Evolutionary conservation across 2,329 filamentous ascomycete genomes (phyloP), one percentile per base, ranked within the genome.

Genomic region (Didymella arachidicola): DNA sequence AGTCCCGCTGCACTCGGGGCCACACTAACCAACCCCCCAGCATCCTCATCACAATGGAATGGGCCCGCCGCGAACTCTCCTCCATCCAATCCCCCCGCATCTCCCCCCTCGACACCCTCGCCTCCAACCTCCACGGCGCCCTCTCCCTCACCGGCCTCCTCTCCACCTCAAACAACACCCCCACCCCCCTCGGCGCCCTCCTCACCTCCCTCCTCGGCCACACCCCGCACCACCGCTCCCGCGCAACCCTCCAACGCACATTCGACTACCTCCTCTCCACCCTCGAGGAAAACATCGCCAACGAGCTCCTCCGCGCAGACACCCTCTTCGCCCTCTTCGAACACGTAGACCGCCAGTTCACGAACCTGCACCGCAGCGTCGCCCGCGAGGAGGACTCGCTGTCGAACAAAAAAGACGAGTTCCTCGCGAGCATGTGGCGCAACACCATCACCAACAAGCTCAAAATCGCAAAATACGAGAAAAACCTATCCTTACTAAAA

Each of bases 41-140:
- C 60, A 96, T 97, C 66, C 84, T 98, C 34, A 89, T 95, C 60
- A 92, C 96, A 50, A 97, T 98, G 93, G 92, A 97, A 73, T 97
- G 94, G 94, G 91, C 92, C 14, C 90, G 90, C 72, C 88, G 93
- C 64, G 93, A 97, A 76, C 86, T 98, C 14, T 83, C 87, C 60
- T 83, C 64, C 45, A 73, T 75, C 42, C 71, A 76, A 46, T 69
- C 62, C 18, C 71, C 70, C 38, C 71, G 68, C 19, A 55, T 85
- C 1, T 86, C 84, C 42, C 84, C 87, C 2, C 79, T 96, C 22
- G 86, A 89, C 18, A 87, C 87, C n/a, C 86, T 90, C 42, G 92
- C 93, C 73, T 90, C 92, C 76, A 96, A 96, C 73, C 81, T 97
- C 46, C 91, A 97, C 81, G 88, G 86, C 67, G 79, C 94, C 38